Evolutionary conservation across 148 eudicot species (phyloP), one percentile per base, ranked within the genome.

Genomic region (Bassia scoparia): DNA sequence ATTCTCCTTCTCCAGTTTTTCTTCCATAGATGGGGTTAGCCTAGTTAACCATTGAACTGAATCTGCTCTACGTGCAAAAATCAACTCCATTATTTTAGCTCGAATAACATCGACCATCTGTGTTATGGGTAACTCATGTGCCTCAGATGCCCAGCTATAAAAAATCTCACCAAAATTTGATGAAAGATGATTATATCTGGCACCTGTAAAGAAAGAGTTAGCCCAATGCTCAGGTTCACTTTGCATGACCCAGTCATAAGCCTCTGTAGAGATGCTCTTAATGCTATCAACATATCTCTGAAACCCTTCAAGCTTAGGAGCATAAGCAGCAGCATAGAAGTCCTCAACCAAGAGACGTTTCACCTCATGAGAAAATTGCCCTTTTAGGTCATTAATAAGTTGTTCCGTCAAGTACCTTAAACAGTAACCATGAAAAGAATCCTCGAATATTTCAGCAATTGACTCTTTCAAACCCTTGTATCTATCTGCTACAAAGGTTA

Each of bases 131-230:
- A 94, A 84, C 67, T 91, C 98, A 74, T 91, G 86, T 2, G 93
- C 98, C 54, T 91, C 98, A 14, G 97, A 87, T 34, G 88, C 97
- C 98, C 98, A 94, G 62, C 87, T 82, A 75, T 94, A 91, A 29
- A 94, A 87, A 23, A 84, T 65, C 70, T 89, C 93, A 38, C 98
- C 98, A 67, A 91, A 94, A 76, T 94, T 88, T 30, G 96, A 91
- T 26, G 86, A 74, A 82, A 91, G 69, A 82, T 91, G 97, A 75
- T 86, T 88, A 63, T 91, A 94, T 71, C 98, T 91, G 3, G 91
- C 83, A 18, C 97, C 98, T 29, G 67, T 85, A 80, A 91, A 89
- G 76, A 76, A 94, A 3, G 92, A 87, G 64, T 94, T 91, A n/a
- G 97, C 91, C 98, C 98, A 94, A 46, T 86, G 82, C 55, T 73